Base-by-base conservation (phyloP, 805 yeast genomes). In the Kazachstania viticola region DNA sequence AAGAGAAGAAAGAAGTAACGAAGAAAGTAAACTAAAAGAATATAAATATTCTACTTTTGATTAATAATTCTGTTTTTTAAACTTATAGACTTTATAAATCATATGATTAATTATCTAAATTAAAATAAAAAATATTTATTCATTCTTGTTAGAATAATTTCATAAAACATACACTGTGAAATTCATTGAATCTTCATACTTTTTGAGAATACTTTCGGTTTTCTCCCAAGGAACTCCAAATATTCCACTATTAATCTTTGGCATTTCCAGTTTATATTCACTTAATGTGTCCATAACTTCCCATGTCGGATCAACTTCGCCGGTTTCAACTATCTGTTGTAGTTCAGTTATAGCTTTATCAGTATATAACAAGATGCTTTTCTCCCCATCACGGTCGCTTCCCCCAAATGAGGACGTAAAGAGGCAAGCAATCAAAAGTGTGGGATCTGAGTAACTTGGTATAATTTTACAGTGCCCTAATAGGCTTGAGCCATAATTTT, bases 181-280 rank as follows among this genome's bases (percentile, higher is more conserved):
- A 1, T 38, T 25, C 19, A 36, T 17, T 14, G 26, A 18, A n/a
- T 26, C 26, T 2, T 23, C 14, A 13, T 32, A 40, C 15, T 58
- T 45, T 13, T 54, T 35, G 35, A 83, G 46, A 0, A 69, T 69
- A 12, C 37, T 44, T 47, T 74, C 88, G 0, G 94, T 81, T 9
- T 64, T 41, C 11, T 62, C 65, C 94, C 94, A 82, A 0, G 93
- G 91, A 6, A 80, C 85, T 1, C 67, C 67, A 51, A 82, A 83
- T 2, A 83, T 69, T 0, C 94, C 94, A 19, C 88, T 69, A 44
- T 83, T 83, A 42, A 83, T 82, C 51, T 68, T 67, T 15, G 94
- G 94, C 79, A 83, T 71, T 40, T 65, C 65, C 3, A 81, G 25
- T 17, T 36, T 29, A 30, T 39, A 42, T 1, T 35, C 37, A 6